Conservation (phyloP, 192 early-diverging fungal species). For the Phycomyces nitens region DNA sequence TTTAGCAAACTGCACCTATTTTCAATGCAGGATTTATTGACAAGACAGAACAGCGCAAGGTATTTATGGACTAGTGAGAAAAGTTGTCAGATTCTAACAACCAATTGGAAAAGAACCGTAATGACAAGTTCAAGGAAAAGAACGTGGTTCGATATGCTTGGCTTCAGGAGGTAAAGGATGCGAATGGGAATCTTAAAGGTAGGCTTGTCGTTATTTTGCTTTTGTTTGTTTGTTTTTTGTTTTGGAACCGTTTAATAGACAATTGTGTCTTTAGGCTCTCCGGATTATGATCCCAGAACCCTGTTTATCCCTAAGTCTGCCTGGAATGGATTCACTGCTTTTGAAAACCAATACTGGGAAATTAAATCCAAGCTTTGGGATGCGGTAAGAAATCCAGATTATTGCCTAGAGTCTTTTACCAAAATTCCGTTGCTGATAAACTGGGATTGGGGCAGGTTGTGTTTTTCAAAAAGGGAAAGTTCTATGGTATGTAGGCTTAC, state of each 20-base stretch:
- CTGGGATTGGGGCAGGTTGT: constrained; percentile 46
- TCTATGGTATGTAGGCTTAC: constrained; percentile 55
- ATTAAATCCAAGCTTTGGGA: constrained; percentile 94
- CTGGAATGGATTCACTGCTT: constrained; percentile 86
- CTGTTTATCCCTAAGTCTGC: constrained; percentile 75
- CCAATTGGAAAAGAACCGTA: constrained; percentile 38
- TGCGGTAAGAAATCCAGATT: constrained; percentile 54
- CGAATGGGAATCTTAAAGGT: constrained; percentile 61
- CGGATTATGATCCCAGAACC: constrained; percentile 91
- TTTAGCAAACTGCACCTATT: too few relatives aligned
- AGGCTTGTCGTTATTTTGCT: too few relatives aligned
- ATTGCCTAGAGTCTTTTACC: too few relatives aligned
- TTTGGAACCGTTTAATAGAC: too few relatives aligned
- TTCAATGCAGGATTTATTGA: too few relatives aligned
- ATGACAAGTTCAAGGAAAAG: constrained; percentile 75
- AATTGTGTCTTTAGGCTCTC: constrained; percentile 44
- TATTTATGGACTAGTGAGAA: too few relatives aligned
- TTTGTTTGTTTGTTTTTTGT: too few relatives aligned
- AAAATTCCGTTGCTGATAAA: background rate
- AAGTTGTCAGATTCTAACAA: too few relatives aligned
- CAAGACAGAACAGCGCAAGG: too few relatives aligned
- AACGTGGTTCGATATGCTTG: constrained; percentile 84
- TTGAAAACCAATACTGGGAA: constrained; percentile 99
- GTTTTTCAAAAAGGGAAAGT: constrained; percentile 99
- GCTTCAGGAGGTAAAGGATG: constrained; percentile 82